Conservation (phyloP, 177 flowering plant species). For the Vitis hybrid region DNA sequence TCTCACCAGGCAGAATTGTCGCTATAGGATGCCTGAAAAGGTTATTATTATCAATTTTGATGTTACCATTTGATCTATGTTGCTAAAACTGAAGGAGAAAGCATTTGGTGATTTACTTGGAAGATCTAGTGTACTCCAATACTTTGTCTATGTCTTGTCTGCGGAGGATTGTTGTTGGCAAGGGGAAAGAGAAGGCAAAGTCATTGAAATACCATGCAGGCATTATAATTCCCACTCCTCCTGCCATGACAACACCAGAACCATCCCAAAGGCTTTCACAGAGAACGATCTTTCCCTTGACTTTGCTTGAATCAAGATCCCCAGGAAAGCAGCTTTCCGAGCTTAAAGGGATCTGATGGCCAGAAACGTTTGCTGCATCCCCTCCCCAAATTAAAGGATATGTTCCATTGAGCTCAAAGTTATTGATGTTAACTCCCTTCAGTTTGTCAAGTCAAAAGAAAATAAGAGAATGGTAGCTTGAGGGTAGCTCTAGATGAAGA, state of each 20-base stretch:
- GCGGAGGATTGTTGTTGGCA: conserved; percentile 24
- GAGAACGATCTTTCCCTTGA: conserved; percentile 30
- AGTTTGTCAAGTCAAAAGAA: not conserved
- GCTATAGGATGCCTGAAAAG: conserved; percentile 23
- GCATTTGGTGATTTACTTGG: conserved; percentile 19
- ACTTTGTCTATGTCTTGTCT: conserved; percentile 6
- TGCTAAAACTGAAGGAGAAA: not conserved
- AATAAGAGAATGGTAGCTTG: too few relatives aligned
- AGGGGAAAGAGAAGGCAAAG: conserved; percentile 17
- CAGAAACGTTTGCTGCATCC: conserved; percentile 25
- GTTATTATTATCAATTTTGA: too few relatives aligned
- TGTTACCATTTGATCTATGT: too few relatives aligned
- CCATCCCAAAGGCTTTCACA: conserved; percentile 28
- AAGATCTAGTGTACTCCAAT: conserved; percentile 24
- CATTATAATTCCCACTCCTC: conserved; percentile 28
- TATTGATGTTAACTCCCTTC: conserved; percentile 36
- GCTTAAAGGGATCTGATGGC: conserved; percentile 3
- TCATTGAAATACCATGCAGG: not conserved
- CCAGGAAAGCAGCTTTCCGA: conserved; percentile 24
- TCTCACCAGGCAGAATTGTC: conserved; percentile 25
- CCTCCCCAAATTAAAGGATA: conserved; percentile 25
- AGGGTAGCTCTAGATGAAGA: not conserved
- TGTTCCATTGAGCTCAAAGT: conserved; percentile 11
- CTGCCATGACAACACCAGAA: conserved; percentile 18
- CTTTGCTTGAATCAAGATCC: conserved; percentile 20